These are phyloP conservation scores for Alternaria sp. DNA, from an alignment of 2,329 filamentous ascomycete genomes.

Conservation along the genomic window DNA sequence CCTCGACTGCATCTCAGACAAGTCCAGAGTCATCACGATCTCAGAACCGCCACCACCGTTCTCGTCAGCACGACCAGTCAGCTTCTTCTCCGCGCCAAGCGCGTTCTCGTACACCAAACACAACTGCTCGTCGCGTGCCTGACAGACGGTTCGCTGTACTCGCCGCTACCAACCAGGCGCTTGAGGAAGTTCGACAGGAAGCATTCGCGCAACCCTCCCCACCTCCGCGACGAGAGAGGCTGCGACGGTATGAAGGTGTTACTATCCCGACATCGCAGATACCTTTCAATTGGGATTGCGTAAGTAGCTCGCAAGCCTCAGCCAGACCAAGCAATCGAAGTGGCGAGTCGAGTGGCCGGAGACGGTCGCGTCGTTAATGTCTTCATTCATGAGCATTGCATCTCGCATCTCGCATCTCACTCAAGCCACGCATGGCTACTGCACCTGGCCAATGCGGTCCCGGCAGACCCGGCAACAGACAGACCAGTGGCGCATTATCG, in stretches of 20 bases:
- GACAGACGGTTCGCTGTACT: constrained; percentile 48
- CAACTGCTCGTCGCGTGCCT: constrained; percentile 40
- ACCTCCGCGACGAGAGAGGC: constrained; percentile 38
- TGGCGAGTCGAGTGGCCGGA: constrained; percentile 31
- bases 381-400: not conserved
- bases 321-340: constrained; percentile 14
- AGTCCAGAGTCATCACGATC: constrained; percentile 28
- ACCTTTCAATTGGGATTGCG: constrained; percentile 48
- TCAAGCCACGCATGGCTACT: not conserved
- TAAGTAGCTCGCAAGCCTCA: constrained; percentile 44
- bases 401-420: not conserved
- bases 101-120: constrained; percentile 44
- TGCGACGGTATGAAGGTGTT: constrained; percentile 42
- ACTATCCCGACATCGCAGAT: constrained; percentile 39
- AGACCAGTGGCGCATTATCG: not conserved
- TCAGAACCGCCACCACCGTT: constrained; percentile 35
- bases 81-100: constrained; percentile 29
- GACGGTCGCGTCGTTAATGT: constrained; percentile 34
- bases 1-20: constrained; percentile 11
- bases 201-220: constrained; percentile 45
- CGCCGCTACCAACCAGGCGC: constrained; percentile 46
- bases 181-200: constrained; percentile 45
- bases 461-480: not conserved
- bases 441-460: not conserved
- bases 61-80: constrained; percentile 37